Evolutionary conservation across 2,329 filamentous ascomycete species (phyloP).

Genomic region (Scedosporium minutisporum): DNA sequence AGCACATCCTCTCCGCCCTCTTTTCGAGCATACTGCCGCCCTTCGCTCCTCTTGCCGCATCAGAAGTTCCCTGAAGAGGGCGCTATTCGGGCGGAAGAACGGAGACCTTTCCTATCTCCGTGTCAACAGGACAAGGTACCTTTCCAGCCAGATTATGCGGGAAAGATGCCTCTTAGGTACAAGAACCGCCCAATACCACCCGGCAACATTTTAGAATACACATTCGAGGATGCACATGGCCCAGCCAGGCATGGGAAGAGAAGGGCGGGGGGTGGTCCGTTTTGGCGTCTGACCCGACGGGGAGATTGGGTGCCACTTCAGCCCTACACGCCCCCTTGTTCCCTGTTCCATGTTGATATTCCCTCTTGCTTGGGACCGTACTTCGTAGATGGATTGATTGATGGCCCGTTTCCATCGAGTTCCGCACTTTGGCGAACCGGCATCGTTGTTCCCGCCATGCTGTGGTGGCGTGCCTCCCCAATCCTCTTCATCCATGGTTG

Average conservation of each 20-base stretch:
- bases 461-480: background rate
- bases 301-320: background rate
- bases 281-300: background rate
- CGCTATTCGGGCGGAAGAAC: too few species aligned
- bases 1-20: background rate
- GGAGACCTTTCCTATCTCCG: too few species aligned
- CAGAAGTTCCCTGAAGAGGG: too few species aligned
- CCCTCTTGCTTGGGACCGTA: background rate
- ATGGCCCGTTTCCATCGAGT: too few species aligned
- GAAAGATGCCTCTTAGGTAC: too few species aligned
- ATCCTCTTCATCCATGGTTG: background rate
- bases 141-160: too few species aligned
- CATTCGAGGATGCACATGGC: background rate
- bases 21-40: background rate
- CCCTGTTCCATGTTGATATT: background rate
- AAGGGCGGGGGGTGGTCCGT: background rate
- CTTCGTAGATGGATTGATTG: background rate
- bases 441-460: background rate
- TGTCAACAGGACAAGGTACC: too few species aligned
- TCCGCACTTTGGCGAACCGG: background rate
- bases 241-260: background rate
- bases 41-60: too few species aligned
- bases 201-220: background rate
- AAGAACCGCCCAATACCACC: too few species aligned
- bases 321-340: background rate